Percentiles rank a stretch among this genome's conserved stretches.
Evolutionary conservation across 495 filamentous ascomycete species (phyloP).

Genomic region (Chaetomium tenue): DNA sequence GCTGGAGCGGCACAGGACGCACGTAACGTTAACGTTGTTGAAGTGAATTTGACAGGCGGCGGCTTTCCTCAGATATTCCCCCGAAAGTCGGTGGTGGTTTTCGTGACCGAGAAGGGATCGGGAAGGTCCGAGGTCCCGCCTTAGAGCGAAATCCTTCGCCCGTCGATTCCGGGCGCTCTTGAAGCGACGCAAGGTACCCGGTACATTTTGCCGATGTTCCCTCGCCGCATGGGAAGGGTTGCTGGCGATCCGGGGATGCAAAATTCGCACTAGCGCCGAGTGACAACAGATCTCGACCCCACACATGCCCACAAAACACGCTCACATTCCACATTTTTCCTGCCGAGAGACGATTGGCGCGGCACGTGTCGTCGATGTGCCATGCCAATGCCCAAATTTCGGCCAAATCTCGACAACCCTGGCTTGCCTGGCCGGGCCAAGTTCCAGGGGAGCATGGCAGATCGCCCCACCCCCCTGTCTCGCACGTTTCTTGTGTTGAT

Average conservation of each 20-base stretch:
- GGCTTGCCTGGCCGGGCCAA: not conserved
- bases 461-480: slow-evolving; percentile 11
- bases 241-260: slow-evolving; percentile 16
- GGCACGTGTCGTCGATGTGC: slow-evolving; percentile 12
- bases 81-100: not conserved
- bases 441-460: slow-evolving; percentile 7
- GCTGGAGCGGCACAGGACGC: not conserved
- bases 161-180: not conserved
- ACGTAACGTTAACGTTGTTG: not conserved
- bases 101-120: not conserved
- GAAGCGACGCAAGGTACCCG: not conserved
- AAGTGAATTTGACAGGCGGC: not conserved
- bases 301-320: slow-evolving; percentile 6
- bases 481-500: not conserved
- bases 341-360: slow-evolving; percentile 9
- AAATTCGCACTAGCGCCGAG: slow-evolving; percentile 9
- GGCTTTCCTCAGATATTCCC: not conserved
- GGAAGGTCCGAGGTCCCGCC: slow-evolving; percentile 1
- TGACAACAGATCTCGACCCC: slow-evolving; percentile 8
- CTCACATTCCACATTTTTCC: slow-evolving; percentile 9
- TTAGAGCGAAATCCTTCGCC: not conserved
- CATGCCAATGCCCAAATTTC: slow-evolving; percentile 16
- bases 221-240: not conserved
- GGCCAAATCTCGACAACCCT: slow-evolving; percentile 11
- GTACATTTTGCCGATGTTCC: slow-evolving; percentile 2